A percentile compares a stretch with the other conserved stretches of the same genome.
Evolutionary conservation across 2,329 filamentous ascomycete species (phyloP).

Genomic region (Diplodia intermedia): DNA sequence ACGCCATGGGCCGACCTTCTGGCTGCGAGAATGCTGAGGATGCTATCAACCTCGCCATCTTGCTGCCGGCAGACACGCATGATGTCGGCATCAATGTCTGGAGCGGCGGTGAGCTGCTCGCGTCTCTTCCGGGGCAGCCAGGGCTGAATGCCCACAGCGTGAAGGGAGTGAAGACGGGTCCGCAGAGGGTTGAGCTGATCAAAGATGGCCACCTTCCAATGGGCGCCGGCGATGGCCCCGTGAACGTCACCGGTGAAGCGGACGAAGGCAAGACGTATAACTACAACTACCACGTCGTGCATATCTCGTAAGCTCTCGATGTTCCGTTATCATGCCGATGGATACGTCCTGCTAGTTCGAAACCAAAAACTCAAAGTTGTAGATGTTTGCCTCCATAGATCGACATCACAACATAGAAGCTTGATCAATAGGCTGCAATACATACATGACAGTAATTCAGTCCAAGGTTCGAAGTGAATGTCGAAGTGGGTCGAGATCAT

Average conservation of each 20-base stretch:
- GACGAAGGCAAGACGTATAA: slow-evolving; percentile 22
- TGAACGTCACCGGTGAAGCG: slow-evolving; percentile 16
- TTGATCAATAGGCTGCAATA: too few relatives aligned
- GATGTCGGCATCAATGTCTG: slow-evolving; percentile 26
- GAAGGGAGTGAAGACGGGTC: slow-evolving; percentile 20
- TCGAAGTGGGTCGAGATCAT: too few relatives aligned
- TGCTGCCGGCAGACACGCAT: slow-evolving; percentile 17
- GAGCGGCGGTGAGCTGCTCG: slow-evolving; percentile 25
- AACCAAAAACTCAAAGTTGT: too few relatives aligned
- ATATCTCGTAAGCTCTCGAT: slow-evolving; percentile 1
- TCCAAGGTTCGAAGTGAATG: too few relatives aligned
- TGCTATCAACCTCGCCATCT: slow-evolving; percentile 27
- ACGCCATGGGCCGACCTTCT: slow-evolving; percentile 23
- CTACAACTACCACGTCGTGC: slow-evolving; percentile 29
- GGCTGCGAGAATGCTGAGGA: slow-evolving; percentile 27
- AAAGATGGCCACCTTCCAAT: slow-evolving; percentile 15
- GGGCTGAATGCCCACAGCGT: slow-evolving; percentile 31
- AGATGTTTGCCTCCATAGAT: too few relatives aligned
- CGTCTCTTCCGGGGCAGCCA: slow-evolving; percentile 11
- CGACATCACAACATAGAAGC: too few relatives aligned
- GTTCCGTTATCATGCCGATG: neutral
- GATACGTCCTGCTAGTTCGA: neutral
- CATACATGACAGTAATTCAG: too few relatives aligned
- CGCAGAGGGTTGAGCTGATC: slow-evolving; percentile 27
- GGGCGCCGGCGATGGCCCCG: slow-evolving; percentile 9